Evolutionary conservation across 495 filamentous ascomycete species (phyloP).

Genomic region (Recurvomyces mirabilis): DNA sequence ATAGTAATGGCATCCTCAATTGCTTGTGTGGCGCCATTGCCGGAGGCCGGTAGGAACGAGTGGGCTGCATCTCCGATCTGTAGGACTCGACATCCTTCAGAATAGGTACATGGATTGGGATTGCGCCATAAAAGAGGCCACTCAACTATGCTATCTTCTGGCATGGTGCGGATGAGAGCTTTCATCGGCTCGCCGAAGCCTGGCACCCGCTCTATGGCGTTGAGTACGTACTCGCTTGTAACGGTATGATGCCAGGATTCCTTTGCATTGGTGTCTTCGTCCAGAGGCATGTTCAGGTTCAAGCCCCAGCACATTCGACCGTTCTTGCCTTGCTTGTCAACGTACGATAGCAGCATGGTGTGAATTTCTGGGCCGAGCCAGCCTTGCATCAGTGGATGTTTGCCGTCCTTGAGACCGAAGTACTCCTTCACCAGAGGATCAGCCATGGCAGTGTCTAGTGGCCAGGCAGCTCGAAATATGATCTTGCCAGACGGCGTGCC

Average conservation of each 20-base stretch:
- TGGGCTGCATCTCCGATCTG: slow-evolving; percentile 30
- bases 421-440: slow-evolving; percentile 26
- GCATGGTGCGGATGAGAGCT: slow-evolving; percentile 23
- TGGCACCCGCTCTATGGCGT: slow-evolving; percentile 38
- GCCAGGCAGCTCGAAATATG: slow-evolving; percentile 42
- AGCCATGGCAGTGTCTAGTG: slow-evolving; percentile 25
- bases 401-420: slow-evolving; percentile 28
- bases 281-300: slow-evolving; percentile 35
- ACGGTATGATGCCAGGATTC: slow-evolving; percentile 45
- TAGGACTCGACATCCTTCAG: slow-evolving; percentile 22
- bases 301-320: slow-evolving; percentile 42
- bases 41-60: slow-evolving; percentile 28
- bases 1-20: slow-evolving; percentile 32
- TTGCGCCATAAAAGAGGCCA: slow-evolving; percentile 30
- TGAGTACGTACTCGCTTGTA: slow-evolving; percentile 40
- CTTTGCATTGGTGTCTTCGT: slow-evolving; percentile 22
- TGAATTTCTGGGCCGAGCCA: slow-evolving; percentile 12
- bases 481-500: slow-evolving; percentile 35
- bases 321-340: slow-evolving; percentile 28
- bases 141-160: slow-evolving; percentile 26
- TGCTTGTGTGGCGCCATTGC: slow-evolving; percentile 30
- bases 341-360: slow-evolving; percentile 3
- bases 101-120: slow-evolving; percentile 25
- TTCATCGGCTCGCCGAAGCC: slow-evolving; percentile 29
- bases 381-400: slow-evolving; percentile 2